Evolutionary conservation across 805 yeast species (phyloP).

Genomic region (Scheffersomyces lignosus): DNA sequence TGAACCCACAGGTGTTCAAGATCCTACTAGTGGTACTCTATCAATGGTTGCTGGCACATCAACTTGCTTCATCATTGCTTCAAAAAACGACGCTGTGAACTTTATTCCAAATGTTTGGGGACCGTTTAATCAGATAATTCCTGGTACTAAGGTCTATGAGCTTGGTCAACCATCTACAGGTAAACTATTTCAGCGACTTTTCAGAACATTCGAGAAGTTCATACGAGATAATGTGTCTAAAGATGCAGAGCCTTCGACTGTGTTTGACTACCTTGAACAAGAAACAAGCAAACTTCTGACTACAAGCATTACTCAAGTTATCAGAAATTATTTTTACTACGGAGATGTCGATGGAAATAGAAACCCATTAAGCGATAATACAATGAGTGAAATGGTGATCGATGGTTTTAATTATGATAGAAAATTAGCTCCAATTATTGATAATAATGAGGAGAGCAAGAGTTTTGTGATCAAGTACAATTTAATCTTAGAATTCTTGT

Average conservation of each 20-base stretch:
- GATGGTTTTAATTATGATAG: conserved; percentile 40
- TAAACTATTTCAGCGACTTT: conserved; percentile 47
- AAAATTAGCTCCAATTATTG: conserved; percentile 11
- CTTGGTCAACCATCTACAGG: conserved; percentile 65
- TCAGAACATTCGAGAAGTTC: conserved; percentile 26
- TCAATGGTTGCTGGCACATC: conserved; percentile 64
- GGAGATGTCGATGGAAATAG: conserved; percentile 63
- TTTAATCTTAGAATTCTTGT: conserved; percentile 49
- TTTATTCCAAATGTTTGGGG: conserved; percentile 58
- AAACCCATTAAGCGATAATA: conserved; percentile 52
- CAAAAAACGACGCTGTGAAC: neutral
- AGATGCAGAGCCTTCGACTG: conserved; percentile 6
- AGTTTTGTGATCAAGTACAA: conserved; percentile 45
- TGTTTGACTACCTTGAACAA: conserved; percentile 18
- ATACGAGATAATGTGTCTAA: conserved; percentile 1
- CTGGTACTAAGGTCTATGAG: conserved; percentile 39
- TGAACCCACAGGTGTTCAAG: conserved; percentile 17
- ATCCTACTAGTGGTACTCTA: conserved; percentile 14
- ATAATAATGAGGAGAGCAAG: conserved; percentile 25
- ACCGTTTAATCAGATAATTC: conserved; percentile 45
- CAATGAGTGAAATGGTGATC: conserved; percentile 48
- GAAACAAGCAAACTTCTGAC: conserved; percentile 19
- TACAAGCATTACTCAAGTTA: conserved; percentile 13
- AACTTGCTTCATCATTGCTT: conserved; percentile 48
- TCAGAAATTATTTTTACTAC: conserved; percentile 43